These are phyloP conservation scores for maize (Zea mays) DNA, from an alignment of 176 grass and related monocot species.

Conservation along the genomic window DNA sequence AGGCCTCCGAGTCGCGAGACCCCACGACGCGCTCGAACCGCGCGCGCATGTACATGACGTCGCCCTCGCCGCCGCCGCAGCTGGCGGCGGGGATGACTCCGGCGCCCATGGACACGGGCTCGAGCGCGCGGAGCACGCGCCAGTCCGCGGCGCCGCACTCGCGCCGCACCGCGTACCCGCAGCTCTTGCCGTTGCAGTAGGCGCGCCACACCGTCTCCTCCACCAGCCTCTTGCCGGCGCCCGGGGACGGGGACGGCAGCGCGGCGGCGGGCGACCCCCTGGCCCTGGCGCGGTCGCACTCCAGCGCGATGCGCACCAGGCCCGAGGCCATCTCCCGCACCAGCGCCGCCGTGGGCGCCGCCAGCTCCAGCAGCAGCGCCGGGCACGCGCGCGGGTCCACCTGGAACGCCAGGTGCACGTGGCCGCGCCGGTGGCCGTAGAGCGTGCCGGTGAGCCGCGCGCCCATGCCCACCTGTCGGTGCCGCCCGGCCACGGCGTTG, in stretches of 20 bases:
- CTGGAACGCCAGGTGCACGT: conserved; percentile 83
- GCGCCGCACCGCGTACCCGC: conserved; percentile 78
- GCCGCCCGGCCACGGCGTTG: conserved; percentile 55
- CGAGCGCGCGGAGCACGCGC: conserved; percentile 69
- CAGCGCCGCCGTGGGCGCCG: conserved; percentile 66
- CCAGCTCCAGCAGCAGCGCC: conserved; percentile 70
- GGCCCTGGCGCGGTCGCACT: conserved; percentile 67
- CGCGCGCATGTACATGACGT: conserved; percentile 98
- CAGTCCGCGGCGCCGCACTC: conserved; percentile 66
- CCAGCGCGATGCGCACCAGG: conserved; percentile 83
- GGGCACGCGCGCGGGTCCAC: conserved; percentile 63
- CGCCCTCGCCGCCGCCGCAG: conserved; percentile 57
- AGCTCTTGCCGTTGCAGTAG: conserved; percentile 82
- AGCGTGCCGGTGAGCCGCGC: conserved; percentile 74
- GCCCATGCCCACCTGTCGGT: conserved; percentile 58
- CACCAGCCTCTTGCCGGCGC: conserved; percentile 39
- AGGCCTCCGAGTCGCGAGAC: conserved; percentile 83
- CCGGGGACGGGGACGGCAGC: not conserved
- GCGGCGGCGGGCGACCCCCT: conserved; percentile 9
- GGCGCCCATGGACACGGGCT: conserved; percentile 89
- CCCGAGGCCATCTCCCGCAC: conserved; percentile 88
- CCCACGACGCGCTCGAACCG: conserved; percentile 87
- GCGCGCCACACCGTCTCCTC: conserved; percentile 88
- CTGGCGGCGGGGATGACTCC: conserved; percentile 69
- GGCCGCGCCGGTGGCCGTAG: conserved; percentile 69